Conservation (phyloP, 768 basidiomycete genomes). For the Tylopilus felleus region DNA sequence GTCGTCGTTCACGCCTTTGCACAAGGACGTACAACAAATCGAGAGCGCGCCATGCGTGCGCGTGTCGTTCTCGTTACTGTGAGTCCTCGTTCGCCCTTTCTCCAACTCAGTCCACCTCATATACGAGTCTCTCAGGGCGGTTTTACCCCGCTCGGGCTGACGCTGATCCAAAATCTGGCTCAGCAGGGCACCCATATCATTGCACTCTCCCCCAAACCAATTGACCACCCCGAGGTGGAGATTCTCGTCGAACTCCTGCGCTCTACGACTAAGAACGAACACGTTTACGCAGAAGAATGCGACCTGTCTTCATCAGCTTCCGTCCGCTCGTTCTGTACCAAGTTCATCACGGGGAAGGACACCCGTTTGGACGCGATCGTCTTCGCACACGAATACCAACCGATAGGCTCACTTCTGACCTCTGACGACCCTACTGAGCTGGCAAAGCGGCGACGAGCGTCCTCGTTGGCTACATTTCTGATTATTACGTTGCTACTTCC, state of each 20-base stretch:
- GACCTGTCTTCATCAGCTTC: conserved; percentile 64
- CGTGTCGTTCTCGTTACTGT: conserved; percentile 71
- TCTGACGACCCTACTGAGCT: conserved; percentile 29
- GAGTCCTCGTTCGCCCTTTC: conserved; percentile 18
- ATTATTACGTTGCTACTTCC: conserved; percentile 79
- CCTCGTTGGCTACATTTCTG: conserved; percentile 70
- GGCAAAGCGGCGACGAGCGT: conserved; percentile 41
- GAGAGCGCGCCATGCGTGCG: conserved; percentile 75
- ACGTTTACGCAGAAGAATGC: conserved; percentile 78
- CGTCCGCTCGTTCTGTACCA: conserved; percentile 64
- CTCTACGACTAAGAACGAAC: conserved; percentile 65
- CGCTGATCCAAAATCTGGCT: conserved; percentile 63
- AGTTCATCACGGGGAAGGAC: conserved; percentile 62
- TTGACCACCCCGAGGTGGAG: conserved; percentile 46
- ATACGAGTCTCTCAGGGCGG: conserved; percentile 51
- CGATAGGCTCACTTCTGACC: conserved; percentile 50
- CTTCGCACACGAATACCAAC: conserved; percentile 73
- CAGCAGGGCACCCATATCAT: conserved; percentile 77
- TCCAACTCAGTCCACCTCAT: conserved; percentile 1
- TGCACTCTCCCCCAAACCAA: conserved; percentile 60
- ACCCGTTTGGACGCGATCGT: conserved; percentile 75
- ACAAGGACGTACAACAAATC: conserved; percentile 65
- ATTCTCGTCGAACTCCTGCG: conserved; percentile 67
- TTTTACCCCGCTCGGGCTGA: conserved; percentile 71
- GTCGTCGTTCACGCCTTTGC: conserved; percentile 55